Conservation (phyloP, 2,329 filamentous ascomycete species). For the Pseudogymnoascus sp. region DNA sequence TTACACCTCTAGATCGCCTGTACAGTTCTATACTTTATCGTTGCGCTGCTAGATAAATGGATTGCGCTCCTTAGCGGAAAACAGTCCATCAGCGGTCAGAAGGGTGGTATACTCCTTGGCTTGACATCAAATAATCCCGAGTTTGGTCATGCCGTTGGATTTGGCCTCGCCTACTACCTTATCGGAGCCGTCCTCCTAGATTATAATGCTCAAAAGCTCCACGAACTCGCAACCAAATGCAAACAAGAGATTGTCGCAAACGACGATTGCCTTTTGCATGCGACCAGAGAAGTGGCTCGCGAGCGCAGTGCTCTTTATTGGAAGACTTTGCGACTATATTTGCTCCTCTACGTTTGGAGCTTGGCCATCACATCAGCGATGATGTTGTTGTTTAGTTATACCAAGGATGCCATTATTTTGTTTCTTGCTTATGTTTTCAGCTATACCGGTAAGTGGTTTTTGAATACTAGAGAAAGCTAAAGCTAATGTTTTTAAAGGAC, state of each 20-base stretch:
- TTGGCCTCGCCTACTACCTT: slow-evolving; percentile 51
- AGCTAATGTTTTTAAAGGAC: slow-evolving; percentile 41
- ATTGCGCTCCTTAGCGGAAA: slow-evolving; percentile 36
- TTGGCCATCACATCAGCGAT: slow-evolving; percentile 42
- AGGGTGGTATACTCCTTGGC: slow-evolving; percentile 36
- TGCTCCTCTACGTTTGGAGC: slow-evolving; percentile 46
- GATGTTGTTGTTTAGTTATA: slow-evolving; percentile 44
- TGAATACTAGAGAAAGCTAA: too few relatives aligned
- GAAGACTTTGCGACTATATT: slow-evolving; percentile 41
- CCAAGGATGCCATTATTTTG: slow-evolving; percentile 31
- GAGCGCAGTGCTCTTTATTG: slow-evolving; percentile 40
- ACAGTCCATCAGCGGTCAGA: too few relatives aligned
- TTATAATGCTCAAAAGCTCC: slow-evolving; percentile 45
- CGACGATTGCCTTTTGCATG: slow-evolving; percentile 37
- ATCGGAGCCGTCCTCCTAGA: slow-evolving; percentile 51
- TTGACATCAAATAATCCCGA: slow-evolving; percentile 33
- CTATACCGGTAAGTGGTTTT: too few relatives aligned
- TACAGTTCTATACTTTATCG: slow-evolving; percentile 47
- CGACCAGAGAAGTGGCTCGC: slow-evolving; percentile 16
- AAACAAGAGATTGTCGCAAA: slow-evolving; percentile 39
- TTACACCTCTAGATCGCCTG: slow-evolving; percentile 32
- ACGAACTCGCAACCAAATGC: slow-evolving; percentile 35
- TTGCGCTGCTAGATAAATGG: slow-evolving; percentile 51
- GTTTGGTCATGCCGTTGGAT: slow-evolving; percentile 36
- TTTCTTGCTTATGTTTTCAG: too few relatives aligned